Percentiles rank a stretch among this genome's conserved stretches.
These are phyloP conservation scores for Phylloboletellus chloephorus DNA, from an alignment of 1,284 basidiomycete species.

Conservation along the genomic window DNA sequence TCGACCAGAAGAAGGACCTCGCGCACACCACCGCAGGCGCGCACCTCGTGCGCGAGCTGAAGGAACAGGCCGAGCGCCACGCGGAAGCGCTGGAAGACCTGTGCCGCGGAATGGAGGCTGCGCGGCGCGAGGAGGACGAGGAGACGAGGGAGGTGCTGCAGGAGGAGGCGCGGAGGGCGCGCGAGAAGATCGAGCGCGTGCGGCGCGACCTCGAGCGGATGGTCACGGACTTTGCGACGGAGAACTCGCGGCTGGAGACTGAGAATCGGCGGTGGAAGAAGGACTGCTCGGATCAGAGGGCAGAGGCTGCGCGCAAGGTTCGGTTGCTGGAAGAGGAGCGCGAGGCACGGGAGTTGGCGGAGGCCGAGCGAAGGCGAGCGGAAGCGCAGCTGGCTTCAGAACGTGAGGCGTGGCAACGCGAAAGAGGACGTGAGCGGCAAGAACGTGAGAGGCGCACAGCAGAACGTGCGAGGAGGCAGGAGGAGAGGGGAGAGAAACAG, in stretches of 20 bases:
- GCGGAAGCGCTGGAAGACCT: conserved; percentile 30
- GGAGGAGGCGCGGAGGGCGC: conserved; percentile 29
- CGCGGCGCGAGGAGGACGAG: conserved; percentile 32
- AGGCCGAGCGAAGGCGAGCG: conserved; percentile 14
- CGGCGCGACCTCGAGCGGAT: conserved; percentile 28
- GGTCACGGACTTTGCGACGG: conserved; percentile 26
- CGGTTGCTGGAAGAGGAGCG: conserved; percentile 19
- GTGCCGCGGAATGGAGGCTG: conserved; percentile 33
- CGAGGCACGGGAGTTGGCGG: conserved; percentile 19
- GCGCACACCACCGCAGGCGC: conserved; percentile 36
- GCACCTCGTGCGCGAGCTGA: conserved; percentile 33
- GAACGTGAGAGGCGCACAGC: no score
- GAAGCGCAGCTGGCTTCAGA: conserved; percentile 19
- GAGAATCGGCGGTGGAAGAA: conserved; percentile 22
- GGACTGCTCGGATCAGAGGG: conserved; percentile 17
- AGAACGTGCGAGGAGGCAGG: not conserved
- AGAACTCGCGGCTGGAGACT: conserved; percentile 28
- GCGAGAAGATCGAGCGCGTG: conserved; percentile 23
- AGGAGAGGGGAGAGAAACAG: conserved; percentile 1
- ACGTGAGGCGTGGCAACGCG: conserved; percentile 12
- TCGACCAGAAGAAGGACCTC: conserved; percentile 35
- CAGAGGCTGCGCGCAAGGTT: conserved; percentile 16
- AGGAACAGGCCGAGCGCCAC: conserved; percentile 31
- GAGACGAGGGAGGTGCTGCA: conserved; percentile 34
- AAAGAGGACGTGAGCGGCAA: not conserved